Percentiles rank a stretch among this genome's conserved stretches.
phyloP scores from a whole-genome alignment of 345 rosid species.

The Limnanthes douglasii region DNA sequence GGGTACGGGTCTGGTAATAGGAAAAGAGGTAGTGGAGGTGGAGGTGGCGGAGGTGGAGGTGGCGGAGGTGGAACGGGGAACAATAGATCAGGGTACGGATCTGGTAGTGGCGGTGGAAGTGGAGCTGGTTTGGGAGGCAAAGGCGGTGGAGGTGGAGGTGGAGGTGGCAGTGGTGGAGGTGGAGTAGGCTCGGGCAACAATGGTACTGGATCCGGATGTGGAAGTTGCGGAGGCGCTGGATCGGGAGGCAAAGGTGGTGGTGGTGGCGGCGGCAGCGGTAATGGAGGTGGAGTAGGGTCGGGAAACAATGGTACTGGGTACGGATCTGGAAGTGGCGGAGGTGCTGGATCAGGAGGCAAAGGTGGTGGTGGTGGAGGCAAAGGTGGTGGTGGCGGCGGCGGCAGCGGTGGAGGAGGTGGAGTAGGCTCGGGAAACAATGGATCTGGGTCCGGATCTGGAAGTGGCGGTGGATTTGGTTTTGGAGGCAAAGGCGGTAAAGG shows the following conservation, averaged over 20 bases:
- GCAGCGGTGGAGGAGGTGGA: slow-evolving; percentile 18
- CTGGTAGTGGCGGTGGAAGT: not conserved
- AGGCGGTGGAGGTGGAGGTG: slow-evolving; percentile 12
- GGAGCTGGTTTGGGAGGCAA: slow-evolving; percentile 15
- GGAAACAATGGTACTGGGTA: slow-evolving; percentile 14
- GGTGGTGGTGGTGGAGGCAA: slow-evolving; percentile 15
- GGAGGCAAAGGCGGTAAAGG: slow-evolving; percentile 15
- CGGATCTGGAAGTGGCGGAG: slow-evolving; percentile 19
- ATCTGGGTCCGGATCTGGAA: slow-evolving; percentile 18
- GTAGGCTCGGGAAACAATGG: slow-evolving; percentile 9
- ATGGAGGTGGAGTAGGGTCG: slow-evolving; percentile 11
- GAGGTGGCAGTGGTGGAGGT: slow-evolving; percentile 19
- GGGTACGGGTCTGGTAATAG: slow-evolving; percentile 8
- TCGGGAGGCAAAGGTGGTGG: slow-evolving; percentile 16
- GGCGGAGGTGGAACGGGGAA: too few relatives aligned
- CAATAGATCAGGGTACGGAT: slow-evolving; percentile 5
- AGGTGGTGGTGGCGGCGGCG: too few relatives aligned
- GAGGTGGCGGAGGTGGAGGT: slow-evolving; percentile 6
- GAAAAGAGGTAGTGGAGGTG: slow-evolving; percentile 10
- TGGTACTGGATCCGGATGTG: slow-evolving; percentile 16
- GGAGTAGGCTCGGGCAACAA: slow-evolving; percentile 11
- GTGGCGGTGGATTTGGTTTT: slow-evolving; percentile 19
- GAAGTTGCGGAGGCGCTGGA: slow-evolving; percentile 21
- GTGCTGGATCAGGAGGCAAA: slow-evolving; percentile 19
- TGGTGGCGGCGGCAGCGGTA: slow-evolving; percentile 18